Evolutionary conservation across 176 grass and related monocot genomes (phyloP).

Genomic region (Rhynchospora breviuscula): DNA sequence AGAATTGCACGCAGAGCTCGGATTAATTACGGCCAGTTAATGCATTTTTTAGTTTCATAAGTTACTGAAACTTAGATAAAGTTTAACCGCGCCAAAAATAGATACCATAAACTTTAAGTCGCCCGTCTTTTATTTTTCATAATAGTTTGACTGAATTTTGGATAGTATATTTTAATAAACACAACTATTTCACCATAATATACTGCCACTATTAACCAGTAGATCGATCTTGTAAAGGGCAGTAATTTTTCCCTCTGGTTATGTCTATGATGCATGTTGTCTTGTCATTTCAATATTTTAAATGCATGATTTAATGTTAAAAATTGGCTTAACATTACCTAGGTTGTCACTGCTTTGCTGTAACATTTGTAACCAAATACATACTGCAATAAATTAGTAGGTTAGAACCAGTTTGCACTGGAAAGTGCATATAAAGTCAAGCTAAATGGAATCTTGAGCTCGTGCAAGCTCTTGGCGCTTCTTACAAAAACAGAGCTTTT

Average conservation of each 20-base stretch:
- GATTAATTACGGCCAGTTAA: not conserved
- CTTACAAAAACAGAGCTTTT: not conserved
- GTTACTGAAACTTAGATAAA: not conserved
- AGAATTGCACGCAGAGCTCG: not conserved
- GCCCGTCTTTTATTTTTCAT: not conserved
- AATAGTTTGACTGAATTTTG: not conserved
- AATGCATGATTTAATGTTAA: not conserved
- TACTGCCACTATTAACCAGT: not conserved
- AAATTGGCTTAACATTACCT: no score
- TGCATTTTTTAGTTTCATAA: not conserved
- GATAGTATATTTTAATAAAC: not conserved
- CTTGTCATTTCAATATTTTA: not conserved
- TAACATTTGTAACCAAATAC: not conserved
- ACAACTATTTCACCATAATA: not conserved
- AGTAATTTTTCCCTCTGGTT: not conserved
- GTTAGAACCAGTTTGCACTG: not conserved
- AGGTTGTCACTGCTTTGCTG: not conserved
- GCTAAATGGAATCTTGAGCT: constrained; percentile 6
- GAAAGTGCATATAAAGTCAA: not conserved
- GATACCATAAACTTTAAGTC: not conserved
- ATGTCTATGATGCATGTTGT: not conserved
- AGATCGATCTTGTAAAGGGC: not conserved
- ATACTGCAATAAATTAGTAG: not conserved
- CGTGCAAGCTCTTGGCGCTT: not conserved
- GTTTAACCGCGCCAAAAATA: not conserved